Percentiles rank a stretch among this genome's conserved stretches.
These are phyloP conservation scores for Pythium oligandrum DNA, from an alignment of 352 stramenopile genomes.

Conservation along the genomic window DNA sequence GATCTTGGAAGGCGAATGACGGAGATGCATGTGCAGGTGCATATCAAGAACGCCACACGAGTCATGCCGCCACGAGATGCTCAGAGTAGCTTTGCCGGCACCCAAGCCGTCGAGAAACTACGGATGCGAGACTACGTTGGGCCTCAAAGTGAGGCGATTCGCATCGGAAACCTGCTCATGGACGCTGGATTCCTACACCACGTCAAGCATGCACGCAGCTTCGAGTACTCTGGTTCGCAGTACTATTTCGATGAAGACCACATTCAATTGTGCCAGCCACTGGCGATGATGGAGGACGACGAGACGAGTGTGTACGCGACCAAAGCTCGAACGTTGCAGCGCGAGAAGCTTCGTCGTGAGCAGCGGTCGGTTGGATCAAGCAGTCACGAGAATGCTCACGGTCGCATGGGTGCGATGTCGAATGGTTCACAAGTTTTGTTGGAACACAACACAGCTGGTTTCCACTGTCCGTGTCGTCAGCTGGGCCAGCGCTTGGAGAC, in stretches of 20 bases:
- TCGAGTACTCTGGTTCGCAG: constrained; percentile 11
- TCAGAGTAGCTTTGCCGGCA: constrained; percentile 17
- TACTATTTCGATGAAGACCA: constrained; percentile 31
- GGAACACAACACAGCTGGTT: not conserved
- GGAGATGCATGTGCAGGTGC: constrained; percentile 8
- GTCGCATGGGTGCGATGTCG: not conserved
- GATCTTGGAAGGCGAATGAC: constrained; percentile 30
- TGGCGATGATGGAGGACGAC: constrained; percentile 10
- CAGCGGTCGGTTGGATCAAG: not conserved
- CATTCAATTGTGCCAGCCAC: constrained; percentile 19
- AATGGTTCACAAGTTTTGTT: constrained; percentile 13
- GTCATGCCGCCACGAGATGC: not conserved
- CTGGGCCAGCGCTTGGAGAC: constrained; percentile 28
- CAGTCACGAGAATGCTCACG: not conserved
- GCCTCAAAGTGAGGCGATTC: constrained; percentile 19
- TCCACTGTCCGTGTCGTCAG: constrained; percentile 21
- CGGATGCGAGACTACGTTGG: constrained; percentile 2
- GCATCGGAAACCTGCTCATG: constrained; percentile 34
- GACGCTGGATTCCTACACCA: constrained; percentile 32
- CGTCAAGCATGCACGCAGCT: constrained; percentile 19
- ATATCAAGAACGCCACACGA: too few relatives aligned
- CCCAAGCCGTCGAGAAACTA: constrained; percentile 13
- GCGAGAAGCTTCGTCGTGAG: constrained; percentile 6
- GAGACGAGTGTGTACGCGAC: not conserved
- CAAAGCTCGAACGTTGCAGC: not conserved